phyloP scores from a whole-genome alignment of 1,139 yeast genomes.

The Arxiozyma heterogenica region DNA sequence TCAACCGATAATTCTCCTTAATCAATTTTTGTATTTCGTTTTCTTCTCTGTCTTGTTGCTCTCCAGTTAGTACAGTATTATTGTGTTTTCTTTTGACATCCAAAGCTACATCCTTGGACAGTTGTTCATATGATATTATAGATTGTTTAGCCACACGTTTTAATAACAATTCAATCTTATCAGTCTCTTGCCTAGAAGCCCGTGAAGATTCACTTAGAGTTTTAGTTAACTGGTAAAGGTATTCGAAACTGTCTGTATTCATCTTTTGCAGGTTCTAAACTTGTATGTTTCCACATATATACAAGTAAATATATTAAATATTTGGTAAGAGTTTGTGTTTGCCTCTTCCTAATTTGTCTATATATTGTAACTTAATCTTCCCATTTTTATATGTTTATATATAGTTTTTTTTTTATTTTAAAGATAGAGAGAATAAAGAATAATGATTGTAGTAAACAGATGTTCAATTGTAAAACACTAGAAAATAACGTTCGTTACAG shows the following conservation, averaged over 20 bases:
- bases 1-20: constrained; percentile 21
- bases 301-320: background rate
- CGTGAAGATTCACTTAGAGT: constrained; percentile 18
- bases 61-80: background rate
- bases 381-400: too few species aligned
- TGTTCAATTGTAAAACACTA: background rate
- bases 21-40: constrained; percentile 15
- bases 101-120: constrained; percentile 10
- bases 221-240: constrained; percentile 18
- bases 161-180: constrained; percentile 21
- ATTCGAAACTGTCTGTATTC: constrained; percentile 21
- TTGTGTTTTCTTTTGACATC: background rate
- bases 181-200: constrained; percentile 22
- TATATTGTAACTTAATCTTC: background rate
- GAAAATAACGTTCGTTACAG: background rate
- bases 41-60: background rate
- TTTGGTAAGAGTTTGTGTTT: background rate
- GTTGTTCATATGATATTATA: constrained; percentile 22
- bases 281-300: background rate
- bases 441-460: background rate
- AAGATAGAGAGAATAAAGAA: background rate
- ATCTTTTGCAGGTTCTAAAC: background rate
- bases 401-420: too few species aligned
- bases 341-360: background rate
- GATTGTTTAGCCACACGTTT: constrained; percentile 27